Conservation (phyloP, 805 yeast genomes). For the Cyberlindnera xylosilytica region DNA sequence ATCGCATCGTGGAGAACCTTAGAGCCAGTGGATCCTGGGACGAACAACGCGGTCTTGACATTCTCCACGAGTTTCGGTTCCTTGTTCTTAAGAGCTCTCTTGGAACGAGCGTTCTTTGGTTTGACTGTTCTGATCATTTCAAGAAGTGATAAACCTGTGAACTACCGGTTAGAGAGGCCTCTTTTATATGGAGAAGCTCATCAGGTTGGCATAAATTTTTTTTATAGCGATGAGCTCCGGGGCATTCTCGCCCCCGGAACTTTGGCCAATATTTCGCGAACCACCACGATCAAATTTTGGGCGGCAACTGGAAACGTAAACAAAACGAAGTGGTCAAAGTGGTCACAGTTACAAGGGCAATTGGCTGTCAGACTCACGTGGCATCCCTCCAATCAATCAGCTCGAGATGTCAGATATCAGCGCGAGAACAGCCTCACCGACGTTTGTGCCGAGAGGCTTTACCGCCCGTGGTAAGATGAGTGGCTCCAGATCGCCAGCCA, state of each 20-base stretch:
- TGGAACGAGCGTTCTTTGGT: slow-evolving; percentile 94
- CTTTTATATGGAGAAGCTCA: neutral
- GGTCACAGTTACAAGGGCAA: neutral
- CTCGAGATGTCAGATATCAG: slow-evolving; percentile 5
- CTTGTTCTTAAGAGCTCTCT: slow-evolving; percentile 86
- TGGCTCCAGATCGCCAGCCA: slow-evolving; percentile 4
- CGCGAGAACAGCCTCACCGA: slow-evolving; percentile 3
- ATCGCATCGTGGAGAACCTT: slow-evolving; percentile 82
- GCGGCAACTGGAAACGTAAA: slow-evolving; percentile 11
- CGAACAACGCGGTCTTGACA: slow-evolving; percentile 82
- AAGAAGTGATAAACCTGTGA: no score
- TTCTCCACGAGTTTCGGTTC: slow-evolving; percentile 90
- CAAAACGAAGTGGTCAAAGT: slow-evolving; percentile 6
- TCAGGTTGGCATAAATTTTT: slow-evolving; percentile 12
- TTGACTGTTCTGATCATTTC: slow-evolving; percentile 42
- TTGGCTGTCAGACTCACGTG: neutral
- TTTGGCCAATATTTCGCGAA: neutral
- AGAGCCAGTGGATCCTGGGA: slow-evolving; percentile 83
- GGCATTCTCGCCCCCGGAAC: slow-evolving; percentile 1
- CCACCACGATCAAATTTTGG: slow-evolving; percentile 10
- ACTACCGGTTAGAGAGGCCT: no score
- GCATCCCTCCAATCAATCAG: neutral
- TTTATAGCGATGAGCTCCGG: slow-evolving; percentile 6
- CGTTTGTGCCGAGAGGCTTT: slow-evolving; percentile 16
- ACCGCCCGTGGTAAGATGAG: slow-evolving; percentile 6